These are phyloP conservation scores for Ceriops zippeliana DNA, from an alignment of 345 rosid genomes.

Conservation along the genomic window DNA sequence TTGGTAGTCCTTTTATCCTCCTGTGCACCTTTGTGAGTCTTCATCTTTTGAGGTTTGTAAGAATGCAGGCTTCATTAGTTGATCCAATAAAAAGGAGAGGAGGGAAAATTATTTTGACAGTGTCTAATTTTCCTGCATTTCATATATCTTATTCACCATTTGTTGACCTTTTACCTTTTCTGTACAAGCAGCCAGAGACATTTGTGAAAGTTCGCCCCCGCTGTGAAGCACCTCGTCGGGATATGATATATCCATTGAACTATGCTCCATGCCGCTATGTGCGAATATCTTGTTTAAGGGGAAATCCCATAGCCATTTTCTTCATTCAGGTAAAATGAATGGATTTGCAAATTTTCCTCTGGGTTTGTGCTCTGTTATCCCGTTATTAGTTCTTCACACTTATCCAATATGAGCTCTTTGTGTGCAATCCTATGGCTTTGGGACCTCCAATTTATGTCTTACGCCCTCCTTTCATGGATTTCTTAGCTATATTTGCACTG, in stretches of 20 bases:
- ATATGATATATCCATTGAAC: conserved; percentile 70
- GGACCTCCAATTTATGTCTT: not conserved
- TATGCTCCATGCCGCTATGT: conserved; percentile 80
- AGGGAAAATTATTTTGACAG: too few relatives aligned
- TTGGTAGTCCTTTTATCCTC: too few relatives aligned
- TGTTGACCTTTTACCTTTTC: conserved; percentile 16
- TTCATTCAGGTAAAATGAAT: conserved; percentile 65
- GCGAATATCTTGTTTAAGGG: conserved; percentile 77
- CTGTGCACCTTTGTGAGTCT: too few relatives aligned
- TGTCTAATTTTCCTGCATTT: not conserved
- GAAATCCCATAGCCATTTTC: conserved; percentile 82
- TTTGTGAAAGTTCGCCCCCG: conserved; percentile 79
- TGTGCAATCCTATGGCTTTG: not conserved
- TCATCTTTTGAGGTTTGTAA: too few relatives aligned
- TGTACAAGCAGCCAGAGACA: conserved; percentile 63
- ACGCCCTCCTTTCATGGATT: not conserved
- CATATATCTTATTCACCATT: not conserved
- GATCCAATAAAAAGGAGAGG: too few relatives aligned
- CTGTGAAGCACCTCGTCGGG: conserved; percentile 91
- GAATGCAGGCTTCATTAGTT: too few relatives aligned
- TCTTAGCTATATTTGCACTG: not conserved
- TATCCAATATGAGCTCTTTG: not conserved
- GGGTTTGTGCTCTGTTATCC: not conserved
- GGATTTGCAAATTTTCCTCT: conserved; percentile 3
- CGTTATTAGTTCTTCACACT: not conserved